Conservation (phyloP, 306 rosid species). For the Rosa lucieae region DNA sequence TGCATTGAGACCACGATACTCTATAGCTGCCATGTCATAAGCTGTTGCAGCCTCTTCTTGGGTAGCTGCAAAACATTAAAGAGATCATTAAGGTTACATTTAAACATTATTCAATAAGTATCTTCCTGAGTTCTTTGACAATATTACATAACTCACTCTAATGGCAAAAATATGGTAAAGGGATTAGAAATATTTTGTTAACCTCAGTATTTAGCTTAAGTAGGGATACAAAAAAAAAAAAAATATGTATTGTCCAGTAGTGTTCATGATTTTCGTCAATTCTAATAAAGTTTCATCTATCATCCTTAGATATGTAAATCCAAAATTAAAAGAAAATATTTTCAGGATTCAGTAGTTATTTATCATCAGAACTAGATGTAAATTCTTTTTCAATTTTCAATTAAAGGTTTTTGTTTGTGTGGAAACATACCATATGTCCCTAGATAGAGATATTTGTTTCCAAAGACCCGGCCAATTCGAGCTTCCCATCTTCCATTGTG, state of each 20-base stretch:
- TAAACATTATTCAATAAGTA: background rate
- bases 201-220: too few species aligned
- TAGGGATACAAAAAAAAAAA: too few species aligned
- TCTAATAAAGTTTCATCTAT: background rate
- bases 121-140: background rate
- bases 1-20: constrained; percentile 47
- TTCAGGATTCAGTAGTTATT: background rate
- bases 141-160: background rate
- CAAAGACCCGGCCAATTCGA: constrained; percentile 88
- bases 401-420: background rate
- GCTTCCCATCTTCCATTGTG: constrained; percentile 98
- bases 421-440: constrained; percentile 72
- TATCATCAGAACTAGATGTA: background rate
- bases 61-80: constrained; percentile 26
- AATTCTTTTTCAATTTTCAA: background rate
- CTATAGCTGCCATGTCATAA: constrained; percentile 46
- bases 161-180: background rate
- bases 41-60: constrained; percentile 52
- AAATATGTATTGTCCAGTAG: too few species aligned
- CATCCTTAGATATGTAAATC: background rate
- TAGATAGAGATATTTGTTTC: constrained; percentile 87
- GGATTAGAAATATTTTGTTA: background rate
- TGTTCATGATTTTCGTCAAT: background rate
- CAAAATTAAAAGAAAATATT: background rate
- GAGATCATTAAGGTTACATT: background rate